Evolutionary conservation across 2,329 filamentous ascomycete species (phyloP).

Genomic region (Exophiala calicioides): DNA sequence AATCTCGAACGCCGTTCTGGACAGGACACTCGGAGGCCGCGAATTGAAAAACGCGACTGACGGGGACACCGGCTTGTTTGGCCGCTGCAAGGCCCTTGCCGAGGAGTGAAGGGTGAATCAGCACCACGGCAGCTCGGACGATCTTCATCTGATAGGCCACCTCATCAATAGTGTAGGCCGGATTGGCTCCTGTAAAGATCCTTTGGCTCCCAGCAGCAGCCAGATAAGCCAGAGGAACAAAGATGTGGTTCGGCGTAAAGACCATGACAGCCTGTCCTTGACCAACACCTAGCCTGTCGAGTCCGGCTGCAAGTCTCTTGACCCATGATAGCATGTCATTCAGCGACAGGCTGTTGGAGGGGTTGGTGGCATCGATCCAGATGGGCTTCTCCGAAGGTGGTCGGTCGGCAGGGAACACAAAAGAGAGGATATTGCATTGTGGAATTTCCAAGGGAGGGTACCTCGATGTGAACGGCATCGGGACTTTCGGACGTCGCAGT

Average conservation of each 20-base stretch:
- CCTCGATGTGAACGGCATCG: slow-evolving; percentile 28
- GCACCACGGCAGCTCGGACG: slow-evolving; percentile 51
- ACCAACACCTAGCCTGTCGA: slow-evolving; percentile 61
- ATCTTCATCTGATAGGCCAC: slow-evolving; percentile 55
- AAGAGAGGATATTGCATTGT: slow-evolving; percentile 46
- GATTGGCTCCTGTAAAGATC: slow-evolving; percentile 58
- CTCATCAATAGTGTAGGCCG: slow-evolving; percentile 54
- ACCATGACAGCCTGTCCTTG: slow-evolving; percentile 67
- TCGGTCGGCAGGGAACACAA: slow-evolving; percentile 46
- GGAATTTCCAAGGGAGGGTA: slow-evolving; percentile 39
- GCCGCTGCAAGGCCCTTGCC: slow-evolving; percentile 42
- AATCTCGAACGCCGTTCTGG: slow-evolving; percentile 31
- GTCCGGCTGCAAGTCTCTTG: slow-evolving; percentile 68
- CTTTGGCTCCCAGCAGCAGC: slow-evolving; percentile 50
- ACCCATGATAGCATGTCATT: slow-evolving; percentile 63
- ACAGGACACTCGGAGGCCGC: slow-evolving; percentile 44
- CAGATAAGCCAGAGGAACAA: slow-evolving; percentile 56
- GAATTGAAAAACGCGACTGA: slow-evolving; percentile 30
- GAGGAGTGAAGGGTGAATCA: slow-evolving; percentile 53
- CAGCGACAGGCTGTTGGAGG: slow-evolving; percentile 62
- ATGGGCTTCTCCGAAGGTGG: slow-evolving; percentile 37
- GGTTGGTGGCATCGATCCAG: slow-evolving; percentile 63
- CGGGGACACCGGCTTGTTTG: slow-evolving; percentile 27
- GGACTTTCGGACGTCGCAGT: no score
- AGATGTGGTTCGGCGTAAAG: slow-evolving; percentile 69